Conservation (phyloP, 2,329 filamentous ascomycete species). For the Trichoderma sp. region DNA sequence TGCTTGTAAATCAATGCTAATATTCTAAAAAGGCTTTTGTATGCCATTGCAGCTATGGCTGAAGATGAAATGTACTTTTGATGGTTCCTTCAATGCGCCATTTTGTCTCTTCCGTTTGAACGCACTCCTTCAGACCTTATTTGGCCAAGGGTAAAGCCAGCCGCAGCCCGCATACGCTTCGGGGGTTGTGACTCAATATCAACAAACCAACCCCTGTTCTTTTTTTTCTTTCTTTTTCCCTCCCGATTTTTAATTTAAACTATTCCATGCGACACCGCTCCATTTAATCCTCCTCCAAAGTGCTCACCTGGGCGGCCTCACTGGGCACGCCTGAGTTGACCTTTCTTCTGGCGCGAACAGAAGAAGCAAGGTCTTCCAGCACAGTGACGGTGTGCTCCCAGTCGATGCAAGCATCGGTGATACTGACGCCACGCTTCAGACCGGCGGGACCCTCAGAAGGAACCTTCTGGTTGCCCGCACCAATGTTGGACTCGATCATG, state of each 20-base stretch:
- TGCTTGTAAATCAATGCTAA: background rate
- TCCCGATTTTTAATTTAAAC: background rate
- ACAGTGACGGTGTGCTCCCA: slow-evolving; percentile 85
- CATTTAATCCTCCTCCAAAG: slow-evolving; percentile 53
- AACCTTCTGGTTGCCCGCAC: slow-evolving; percentile 87
- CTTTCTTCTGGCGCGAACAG: slow-evolving; percentile 73
- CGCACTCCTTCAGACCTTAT: background rate
- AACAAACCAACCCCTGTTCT: background rate
- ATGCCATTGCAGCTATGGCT: background rate
- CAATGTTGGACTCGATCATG: slow-evolving; percentile 98
- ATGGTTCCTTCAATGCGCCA: slow-evolving; percentile 19
- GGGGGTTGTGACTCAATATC: background rate
- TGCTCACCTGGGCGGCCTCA: slow-evolving; percentile 44
- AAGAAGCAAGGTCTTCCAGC: slow-evolving; percentile 82
- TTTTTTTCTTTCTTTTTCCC: background rate
- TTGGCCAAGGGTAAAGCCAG: slow-evolving; percentile 4
- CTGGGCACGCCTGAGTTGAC: slow-evolving; percentile 43
- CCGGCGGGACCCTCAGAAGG: slow-evolving; percentile 75
- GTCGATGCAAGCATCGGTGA: slow-evolving; percentile 94
- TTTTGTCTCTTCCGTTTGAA: background rate
- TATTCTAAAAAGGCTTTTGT: background rate
- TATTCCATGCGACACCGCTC: background rate
- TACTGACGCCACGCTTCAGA: slow-evolving; percentile 87
- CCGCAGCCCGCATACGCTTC: background rate
- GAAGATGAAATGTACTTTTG: slow-evolving; percentile 6